Evolutionary conservation across 2,329 filamentous ascomycete species (phyloP).

Genomic region (Beauveria brongniartii): DNA sequence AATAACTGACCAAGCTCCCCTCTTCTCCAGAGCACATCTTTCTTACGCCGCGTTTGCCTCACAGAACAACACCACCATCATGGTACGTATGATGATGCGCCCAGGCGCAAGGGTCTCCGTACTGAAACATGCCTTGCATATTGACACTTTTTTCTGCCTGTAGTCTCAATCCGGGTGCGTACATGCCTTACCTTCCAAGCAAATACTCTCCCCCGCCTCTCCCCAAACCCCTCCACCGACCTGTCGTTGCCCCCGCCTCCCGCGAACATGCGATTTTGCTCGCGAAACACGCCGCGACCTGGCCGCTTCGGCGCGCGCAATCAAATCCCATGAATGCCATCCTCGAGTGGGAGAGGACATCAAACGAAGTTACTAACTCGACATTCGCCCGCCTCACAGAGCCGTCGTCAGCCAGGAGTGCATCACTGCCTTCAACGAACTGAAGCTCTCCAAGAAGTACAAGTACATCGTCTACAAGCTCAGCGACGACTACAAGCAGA

Average conservation of each 20-base stretch:
- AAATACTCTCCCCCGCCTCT: slow-evolving; percentile 2
- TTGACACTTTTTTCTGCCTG: background rate
- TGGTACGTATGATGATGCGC: slow-evolving; percentile 8
- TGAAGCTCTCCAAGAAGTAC: slow-evolving; percentile 73
- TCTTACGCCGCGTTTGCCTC: background rate
- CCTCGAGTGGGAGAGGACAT: background rate
- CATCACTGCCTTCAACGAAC: slow-evolving; percentile 65
- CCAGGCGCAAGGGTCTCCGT: background rate
- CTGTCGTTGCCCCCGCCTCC: slow-evolving; percentile 1
- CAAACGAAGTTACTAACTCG: background rate
- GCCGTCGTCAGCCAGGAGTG: slow-evolving; percentile 66
- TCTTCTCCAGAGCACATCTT: slow-evolving; percentile 6
- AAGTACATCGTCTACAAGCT: slow-evolving; percentile 89
- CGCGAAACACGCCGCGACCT: background rate
- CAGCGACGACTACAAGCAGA: slow-evolving; percentile 73
- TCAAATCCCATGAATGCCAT: background rate
- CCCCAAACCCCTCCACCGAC: slow-evolving; percentile 9
- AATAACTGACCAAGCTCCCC: slow-evolving; percentile 11
- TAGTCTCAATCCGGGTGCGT: slow-evolving; percentile 65
- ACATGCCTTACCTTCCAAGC: slow-evolving; percentile 14
- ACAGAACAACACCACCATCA: slow-evolving; percentile 6
- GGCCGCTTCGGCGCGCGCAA: too few species aligned
- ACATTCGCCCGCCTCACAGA: slow-evolving; percentile 34
- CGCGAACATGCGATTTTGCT: slow-evolving; percentile 3
- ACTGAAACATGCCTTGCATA: background rate